Conservation (phyloP, 495 filamentous ascomycete species). For the Penicillium canescens region DNA sequence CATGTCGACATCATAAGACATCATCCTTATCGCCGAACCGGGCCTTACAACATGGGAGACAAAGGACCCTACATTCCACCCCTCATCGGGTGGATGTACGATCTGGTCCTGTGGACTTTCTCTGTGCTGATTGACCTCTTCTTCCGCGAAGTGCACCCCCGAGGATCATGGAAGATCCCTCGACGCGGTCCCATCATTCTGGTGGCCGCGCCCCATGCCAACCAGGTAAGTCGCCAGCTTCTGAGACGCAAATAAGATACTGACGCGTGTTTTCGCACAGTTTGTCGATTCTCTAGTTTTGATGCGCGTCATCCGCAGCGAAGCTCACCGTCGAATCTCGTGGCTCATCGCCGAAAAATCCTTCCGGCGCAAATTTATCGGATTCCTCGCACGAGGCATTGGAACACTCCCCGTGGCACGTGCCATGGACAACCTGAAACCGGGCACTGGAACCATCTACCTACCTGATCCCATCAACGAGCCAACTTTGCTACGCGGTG, state of each 20-base stretch:
- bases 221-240: slow-evolving; percentile 65
- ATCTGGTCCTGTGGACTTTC: slow-evolving; percentile 77
- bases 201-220: slow-evolving; percentile 97
- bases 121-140: slow-evolving; percentile 90
- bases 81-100: slow-evolving; percentile 76
- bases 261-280: slow-evolving; percentile 36
- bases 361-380: slow-evolving; percentile 84
- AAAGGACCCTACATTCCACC: slow-evolving; percentile 61
- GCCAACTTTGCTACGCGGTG: slow-evolving; percentile 79
- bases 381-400: slow-evolving; percentile 71
- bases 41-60: slow-evolving; percentile 23
- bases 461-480: slow-evolving; percentile 85
- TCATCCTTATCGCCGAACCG: background rate
- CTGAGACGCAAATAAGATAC: background rate
- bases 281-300: slow-evolving; percentile 96
- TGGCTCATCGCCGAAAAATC: slow-evolving; percentile 95
- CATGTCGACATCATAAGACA: slow-evolving; percentile 22
- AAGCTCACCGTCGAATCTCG: slow-evolving; percentile 83
- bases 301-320: slow-evolving; percentile 81
- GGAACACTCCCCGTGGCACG: slow-evolving; percentile 88
- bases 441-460: slow-evolving; percentile 78
- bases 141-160: slow-evolving; percentile 95
- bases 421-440: slow-evolving; percentile 83
- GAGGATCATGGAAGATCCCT: slow-evolving; percentile 91
- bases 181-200: slow-evolving; percentile 86